Conservation (phyloP, 1,139 yeast genomes). For the Hyphopichia fennica region DNA sequence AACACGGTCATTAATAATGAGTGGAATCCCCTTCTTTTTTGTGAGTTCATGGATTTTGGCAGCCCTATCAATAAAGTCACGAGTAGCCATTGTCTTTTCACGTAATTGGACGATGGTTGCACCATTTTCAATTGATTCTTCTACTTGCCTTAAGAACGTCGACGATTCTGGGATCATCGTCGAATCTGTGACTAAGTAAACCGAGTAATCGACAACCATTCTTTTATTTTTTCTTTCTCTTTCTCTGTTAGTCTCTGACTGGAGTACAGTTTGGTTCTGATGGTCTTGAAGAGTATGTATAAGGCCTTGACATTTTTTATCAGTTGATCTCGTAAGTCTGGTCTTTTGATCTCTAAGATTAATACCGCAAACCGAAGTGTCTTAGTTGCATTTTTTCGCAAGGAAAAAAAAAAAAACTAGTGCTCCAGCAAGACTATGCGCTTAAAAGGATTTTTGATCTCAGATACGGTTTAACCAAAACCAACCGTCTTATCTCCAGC, state of each 20-base stretch:
- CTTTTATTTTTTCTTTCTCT: conserved; percentile 1
- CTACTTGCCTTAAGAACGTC: conserved; percentile 61
- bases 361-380: background rate
- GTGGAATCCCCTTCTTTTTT: conserved; percentile 58
- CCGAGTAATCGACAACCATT: conserved; percentile 51
- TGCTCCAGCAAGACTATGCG: background rate
- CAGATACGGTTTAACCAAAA: no score
- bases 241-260: background rate
- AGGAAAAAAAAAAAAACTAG: background rate
- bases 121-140: conserved; percentile 65
- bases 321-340: no score
- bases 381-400: background rate
- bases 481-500: background rate
- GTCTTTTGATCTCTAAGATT: background rate
- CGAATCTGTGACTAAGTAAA: conserved; percentile 83
- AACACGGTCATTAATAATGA: conserved; percentile 83
- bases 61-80: conserved; percentile 67
- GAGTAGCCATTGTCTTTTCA: conserved; percentile 73
- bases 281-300: no score
- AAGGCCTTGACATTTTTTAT: no score
- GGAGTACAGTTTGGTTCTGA: no score
- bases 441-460: background rate
- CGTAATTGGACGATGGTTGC: conserved; percentile 82
- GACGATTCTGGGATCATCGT: conserved; percentile 67
- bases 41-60: conserved; percentile 61